Conservation (phyloP, 164 flowering plant genomes). For the Vitis amurensis region DNA sequence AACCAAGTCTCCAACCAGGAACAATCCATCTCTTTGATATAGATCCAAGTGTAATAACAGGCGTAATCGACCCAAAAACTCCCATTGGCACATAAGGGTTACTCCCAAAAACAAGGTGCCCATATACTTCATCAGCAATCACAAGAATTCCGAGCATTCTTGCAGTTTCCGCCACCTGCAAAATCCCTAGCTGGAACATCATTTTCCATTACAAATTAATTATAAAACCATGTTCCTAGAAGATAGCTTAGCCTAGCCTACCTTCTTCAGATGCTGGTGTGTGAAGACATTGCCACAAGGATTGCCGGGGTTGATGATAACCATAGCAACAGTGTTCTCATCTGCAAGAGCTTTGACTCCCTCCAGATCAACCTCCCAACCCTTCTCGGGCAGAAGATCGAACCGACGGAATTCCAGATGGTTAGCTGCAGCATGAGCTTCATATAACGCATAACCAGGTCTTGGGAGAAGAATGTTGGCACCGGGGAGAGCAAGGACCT, state of each 20-base stretch:
- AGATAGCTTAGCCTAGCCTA: constrained; percentile 12
- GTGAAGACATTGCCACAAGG: constrained; percentile 91
- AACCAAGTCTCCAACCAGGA: constrained; percentile 96
- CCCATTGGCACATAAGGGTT: constrained; percentile 94
- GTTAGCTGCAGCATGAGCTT: constrained; percentile 62
- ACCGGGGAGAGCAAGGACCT: constrained; percentile 71
- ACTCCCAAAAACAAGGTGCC: constrained; percentile 76
- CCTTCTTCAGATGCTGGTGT: constrained; percentile 73
- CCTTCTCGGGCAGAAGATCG: constrained; percentile 75
- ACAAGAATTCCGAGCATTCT: constrained; percentile 61
- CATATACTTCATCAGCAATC: constrained; percentile 95
- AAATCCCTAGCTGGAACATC: background rate
- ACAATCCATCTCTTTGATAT: constrained; percentile 95
- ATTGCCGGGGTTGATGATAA: constrained; percentile 87
- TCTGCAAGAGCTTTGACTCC: constrained; percentile 76
- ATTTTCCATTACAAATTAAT: background rate
- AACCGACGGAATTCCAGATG: constrained; percentile 62
- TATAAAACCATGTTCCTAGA: background rate
- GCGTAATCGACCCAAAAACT: constrained; percentile 73
- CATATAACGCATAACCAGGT: constrained; percentile 86
- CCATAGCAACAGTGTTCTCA: constrained; percentile 80
- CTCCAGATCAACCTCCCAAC: constrained; percentile 86
- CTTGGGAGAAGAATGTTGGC: constrained; percentile 86
- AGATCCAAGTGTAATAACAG: constrained; percentile 88
- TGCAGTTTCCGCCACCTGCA: constrained; percentile 85